Evolutionary conservation across 2,329 filamentous ascomycete genomes (phyloP).

Genomic region (Penicillium sp.): DNA sequence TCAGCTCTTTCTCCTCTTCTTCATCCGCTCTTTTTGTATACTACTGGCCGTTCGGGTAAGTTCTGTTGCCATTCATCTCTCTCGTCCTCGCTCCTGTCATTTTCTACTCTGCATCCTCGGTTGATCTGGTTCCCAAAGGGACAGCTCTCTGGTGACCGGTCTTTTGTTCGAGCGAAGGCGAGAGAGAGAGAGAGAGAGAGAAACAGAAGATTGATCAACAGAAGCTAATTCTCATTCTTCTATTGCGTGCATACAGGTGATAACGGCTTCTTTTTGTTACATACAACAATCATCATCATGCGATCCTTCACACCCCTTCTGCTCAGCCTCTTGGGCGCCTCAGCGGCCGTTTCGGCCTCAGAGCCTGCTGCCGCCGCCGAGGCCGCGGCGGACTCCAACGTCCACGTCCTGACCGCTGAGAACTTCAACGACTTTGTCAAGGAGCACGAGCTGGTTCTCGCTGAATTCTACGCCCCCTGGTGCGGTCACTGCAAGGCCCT

Average conservation of each 20-base stretch:
- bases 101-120: too few species aligned
- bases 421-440: slow-evolving; percentile 83
- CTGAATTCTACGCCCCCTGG: slow-evolving; percentile 97
- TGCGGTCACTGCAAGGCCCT: slow-evolving; percentile 98
- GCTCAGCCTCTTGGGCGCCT: slow-evolving; percentile 36
- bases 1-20: not conserved
- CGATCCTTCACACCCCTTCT: slow-evolving; percentile 36
- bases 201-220: not conserved
- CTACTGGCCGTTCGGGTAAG: slow-evolving; percentile 10
- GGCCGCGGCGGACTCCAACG: slow-evolving; percentile 57
- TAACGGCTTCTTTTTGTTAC: slow-evolving; percentile 3
- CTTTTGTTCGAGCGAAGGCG: too few species aligned
- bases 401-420: slow-evolving; percentile 75
- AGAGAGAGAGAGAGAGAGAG: too few species aligned
- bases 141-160: not conserved
- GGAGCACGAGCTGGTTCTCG: slow-evolving; percentile 80
- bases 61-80: not conserved
- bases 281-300: slow-evolving; percentile 24
- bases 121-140: not conserved
- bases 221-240: not conserved
- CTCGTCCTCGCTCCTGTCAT: too few species aligned
- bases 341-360: slow-evolving; percentile 31
- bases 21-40: slow-evolving; percentile 1
- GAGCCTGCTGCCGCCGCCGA: slow-evolving; percentile 17
- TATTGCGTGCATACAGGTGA: not conserved